Evolutionary conservation across 257 asterid species (phyloP).

Genomic region (Plantago elongata): DNA sequence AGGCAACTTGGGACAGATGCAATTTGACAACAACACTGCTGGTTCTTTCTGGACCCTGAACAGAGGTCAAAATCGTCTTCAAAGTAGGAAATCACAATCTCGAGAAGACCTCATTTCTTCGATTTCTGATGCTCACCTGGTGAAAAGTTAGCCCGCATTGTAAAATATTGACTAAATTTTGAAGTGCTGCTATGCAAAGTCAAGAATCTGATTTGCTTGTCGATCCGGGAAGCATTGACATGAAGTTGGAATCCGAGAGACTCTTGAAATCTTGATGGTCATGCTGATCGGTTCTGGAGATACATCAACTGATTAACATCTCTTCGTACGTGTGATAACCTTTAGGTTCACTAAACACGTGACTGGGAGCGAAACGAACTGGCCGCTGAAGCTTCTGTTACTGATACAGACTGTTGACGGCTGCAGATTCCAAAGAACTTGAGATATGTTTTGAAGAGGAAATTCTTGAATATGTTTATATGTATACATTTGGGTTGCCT

Average conservation of each 20-base stretch:
- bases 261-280: background rate
- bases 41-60: conserved; percentile 44
- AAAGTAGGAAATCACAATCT: conserved; percentile 55
- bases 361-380: conserved; percentile 1
- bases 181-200: background rate
- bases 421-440: background rate
- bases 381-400: conserved; percentile 1
- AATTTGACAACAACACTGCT: conserved; percentile 29
- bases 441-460: background rate
- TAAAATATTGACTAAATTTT: background rate
- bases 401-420: background rate
- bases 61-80: conserved; percentile 38
- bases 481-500: background rate
- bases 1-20: conserved; percentile 50
- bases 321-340: background rate
- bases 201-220: background rate
- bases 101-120: conserved; percentile 64
- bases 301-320: background rate
- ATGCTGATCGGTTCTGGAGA: background rate
- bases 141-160: background rate
- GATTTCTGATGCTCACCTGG: conserved; percentile 30
- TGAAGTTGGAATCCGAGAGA: background rate
- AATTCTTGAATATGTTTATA: background rate
- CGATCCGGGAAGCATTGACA: background rate
- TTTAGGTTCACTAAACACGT: background rate